phyloP scores from a whole-genome alignment of 805 yeast genomes.

The Pichia occidentalis region DNA sequence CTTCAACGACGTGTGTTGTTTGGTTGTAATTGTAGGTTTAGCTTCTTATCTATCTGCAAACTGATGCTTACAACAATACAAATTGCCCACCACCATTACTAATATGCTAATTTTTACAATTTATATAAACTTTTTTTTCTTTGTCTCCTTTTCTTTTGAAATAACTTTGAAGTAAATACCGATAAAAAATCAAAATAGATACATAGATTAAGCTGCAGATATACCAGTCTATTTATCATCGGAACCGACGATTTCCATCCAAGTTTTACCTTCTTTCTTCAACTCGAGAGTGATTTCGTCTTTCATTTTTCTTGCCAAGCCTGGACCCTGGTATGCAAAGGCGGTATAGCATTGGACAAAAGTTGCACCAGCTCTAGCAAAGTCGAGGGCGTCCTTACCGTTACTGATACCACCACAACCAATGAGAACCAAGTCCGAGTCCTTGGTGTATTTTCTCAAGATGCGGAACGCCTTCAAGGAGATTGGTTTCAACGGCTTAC shows the following conservation, averaged over 20 bases:
- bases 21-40: conserved; percentile 5
- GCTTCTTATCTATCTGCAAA: conserved; percentile 8
- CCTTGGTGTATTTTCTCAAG: conserved; percentile 72
- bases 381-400: conserved; percentile 86
- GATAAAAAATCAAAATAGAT: conserved; percentile 10
- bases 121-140: not conserved
- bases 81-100: no score
- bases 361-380: conserved; percentile 91
- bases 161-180: no score
- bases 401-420: conserved; percentile 94
- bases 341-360: conserved; percentile 83
- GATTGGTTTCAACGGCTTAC: conserved; percentile 81
- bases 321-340: conserved; percentile 91
- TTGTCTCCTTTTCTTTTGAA: not conserved
- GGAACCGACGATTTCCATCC: conserved; percentile 73
- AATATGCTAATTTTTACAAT: no score
- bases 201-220: no score
- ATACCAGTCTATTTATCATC: conserved; percentile 38
- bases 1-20: conserved; percentile 6
- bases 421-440: conserved; percentile 62
- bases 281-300: conserved; percentile 55
- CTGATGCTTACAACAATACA: no score
- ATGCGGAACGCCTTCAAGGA: conserved; percentile 64
- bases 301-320: conserved; percentile 57
- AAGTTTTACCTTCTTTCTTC: conserved; percentile 67